phyloP scores from a whole-genome alignment of 352 stramenopile species.

The Hyphochytrium catenoides region DNA sequence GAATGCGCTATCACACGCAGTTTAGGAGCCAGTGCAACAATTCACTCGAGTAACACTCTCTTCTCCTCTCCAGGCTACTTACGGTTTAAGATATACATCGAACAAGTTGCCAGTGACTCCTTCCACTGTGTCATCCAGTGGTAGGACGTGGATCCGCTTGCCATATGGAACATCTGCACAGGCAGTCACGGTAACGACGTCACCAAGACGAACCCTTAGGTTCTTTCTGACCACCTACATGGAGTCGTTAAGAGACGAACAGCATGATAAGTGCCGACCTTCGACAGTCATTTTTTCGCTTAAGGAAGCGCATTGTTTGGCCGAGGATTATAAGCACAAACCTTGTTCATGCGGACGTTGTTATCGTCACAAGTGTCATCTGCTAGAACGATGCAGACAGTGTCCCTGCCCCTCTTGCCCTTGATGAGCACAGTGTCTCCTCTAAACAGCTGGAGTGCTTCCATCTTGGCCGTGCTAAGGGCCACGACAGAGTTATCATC shows the following conservation, averaged over 20 bases:
- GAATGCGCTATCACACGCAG: too few species aligned
- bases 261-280: background rate
- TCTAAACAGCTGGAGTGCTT: conserved; percentile 95
- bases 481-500: conserved; percentile 96
- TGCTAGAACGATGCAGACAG: conserved; percentile 90
- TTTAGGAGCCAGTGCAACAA: too few species aligned
- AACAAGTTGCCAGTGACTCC: conserved; percentile 99
- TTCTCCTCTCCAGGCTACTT: too few species aligned
- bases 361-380: conserved; percentile 92
- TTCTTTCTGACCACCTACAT: conserved; percentile 89
- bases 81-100: conserved; percentile 98
- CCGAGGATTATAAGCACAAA: conserved; percentile 1
- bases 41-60: too few species aligned
- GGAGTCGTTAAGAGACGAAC: background rate
- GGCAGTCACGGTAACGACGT: conserved; percentile 87
- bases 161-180: conserved; percentile 94
- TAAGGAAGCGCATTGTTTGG: background rate
- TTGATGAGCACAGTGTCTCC: conserved; percentile 98
- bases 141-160: conserved; percentile 95
- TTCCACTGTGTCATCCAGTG: conserved; percentile 97
- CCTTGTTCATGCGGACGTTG: conserved; percentile 98
- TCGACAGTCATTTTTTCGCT: background rate
- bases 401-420: conserved; percentile 95
- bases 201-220: conserved; percentile 84
- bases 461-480: conserved; percentile 82